Conservation (phyloP, 768 basidiomycete species). For the Amyloporia xantha region DNA sequence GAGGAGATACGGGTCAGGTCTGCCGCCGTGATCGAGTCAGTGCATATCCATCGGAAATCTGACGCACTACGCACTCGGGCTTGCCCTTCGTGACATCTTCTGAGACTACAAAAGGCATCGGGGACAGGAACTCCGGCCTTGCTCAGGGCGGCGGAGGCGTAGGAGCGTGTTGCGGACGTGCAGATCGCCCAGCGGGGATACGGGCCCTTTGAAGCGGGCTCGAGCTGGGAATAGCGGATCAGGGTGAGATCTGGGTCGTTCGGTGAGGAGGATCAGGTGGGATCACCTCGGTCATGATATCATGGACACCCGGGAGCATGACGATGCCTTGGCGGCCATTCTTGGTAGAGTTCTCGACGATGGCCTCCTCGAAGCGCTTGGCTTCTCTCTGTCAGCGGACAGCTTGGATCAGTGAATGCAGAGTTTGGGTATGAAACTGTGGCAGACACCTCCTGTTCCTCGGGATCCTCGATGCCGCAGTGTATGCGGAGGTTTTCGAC, state of each 20-base stretch:
- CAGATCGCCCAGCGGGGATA: conserved; percentile 81
- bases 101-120: conserved; percentile 69
- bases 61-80: conserved; percentile 44
- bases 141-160: conserved; percentile 66
- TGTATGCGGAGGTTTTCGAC: conserved; percentile 71
- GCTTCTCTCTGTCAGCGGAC: conserved; percentile 50
- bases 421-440: background rate
- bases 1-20: conserved; percentile 87
- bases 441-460: conserved; percentile 55
- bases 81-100: conserved; percentile 81
- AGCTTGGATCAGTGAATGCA: background rate
- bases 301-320: conserved; percentile 62
- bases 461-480: conserved; percentile 62
- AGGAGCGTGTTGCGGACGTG: conserved; percentile 74
- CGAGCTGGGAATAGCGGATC: conserved; percentile 23
- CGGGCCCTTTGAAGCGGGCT: conserved; percentile 27
- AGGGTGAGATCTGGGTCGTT: background rate
- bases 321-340: conserved; percentile 59
- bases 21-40: conserved; percentile 16
- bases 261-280: background rate
- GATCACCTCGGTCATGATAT: conserved; percentile 49
- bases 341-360: conserved; percentile 51
- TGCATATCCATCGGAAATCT: background rate
- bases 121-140: conserved; percentile 63
- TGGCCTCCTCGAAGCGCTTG: conserved; percentile 72